These are phyloP conservation scores for Raphanus raphanistrum DNA, from an alignment of 345 rosid genomes.

Conservation along the genomic window DNA sequence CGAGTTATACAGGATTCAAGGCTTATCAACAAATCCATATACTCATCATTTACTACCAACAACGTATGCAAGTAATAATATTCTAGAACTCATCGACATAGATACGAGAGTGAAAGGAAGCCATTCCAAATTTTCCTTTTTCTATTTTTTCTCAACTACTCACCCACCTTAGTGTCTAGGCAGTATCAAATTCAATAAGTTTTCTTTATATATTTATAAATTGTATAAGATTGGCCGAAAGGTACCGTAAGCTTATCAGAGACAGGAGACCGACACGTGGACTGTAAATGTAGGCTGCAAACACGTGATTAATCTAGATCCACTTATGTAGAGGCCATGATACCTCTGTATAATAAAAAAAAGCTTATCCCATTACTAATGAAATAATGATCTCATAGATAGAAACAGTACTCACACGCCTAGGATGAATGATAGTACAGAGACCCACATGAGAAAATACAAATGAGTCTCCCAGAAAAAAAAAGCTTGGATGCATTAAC, in stretches of 20 bases:
- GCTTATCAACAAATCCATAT: neutral
- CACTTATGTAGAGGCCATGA: too few species aligned
- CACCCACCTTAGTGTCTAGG: neutral
- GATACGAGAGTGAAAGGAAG: neutral
- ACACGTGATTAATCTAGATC: too few species aligned
- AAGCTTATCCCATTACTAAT: neutral
- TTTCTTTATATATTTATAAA: neutral
- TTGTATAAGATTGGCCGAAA: neutral
- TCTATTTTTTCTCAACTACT: slow-evolving; percentile 5
- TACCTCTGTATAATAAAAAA: too few species aligned
- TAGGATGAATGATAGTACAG: too few species aligned
- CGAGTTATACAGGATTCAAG: neutral
- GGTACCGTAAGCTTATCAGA: neutral
- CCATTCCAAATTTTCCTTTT: neutral
- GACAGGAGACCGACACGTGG: too few species aligned
- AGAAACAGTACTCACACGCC: slow-evolving; percentile 1
- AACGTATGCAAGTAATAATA: neutral
- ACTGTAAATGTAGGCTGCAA: too few species aligned
- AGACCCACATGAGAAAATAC: too few species aligned
- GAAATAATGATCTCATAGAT: neutral
- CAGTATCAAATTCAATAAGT: neutral
- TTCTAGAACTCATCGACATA: neutral
- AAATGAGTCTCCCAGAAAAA: too few species aligned
- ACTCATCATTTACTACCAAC: neutral
- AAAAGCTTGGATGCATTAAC: too few species aligned